phyloP scores from a whole-genome alignment of 768 basidiomycete species.

The Leccinellum rugosiceps region DNA sequence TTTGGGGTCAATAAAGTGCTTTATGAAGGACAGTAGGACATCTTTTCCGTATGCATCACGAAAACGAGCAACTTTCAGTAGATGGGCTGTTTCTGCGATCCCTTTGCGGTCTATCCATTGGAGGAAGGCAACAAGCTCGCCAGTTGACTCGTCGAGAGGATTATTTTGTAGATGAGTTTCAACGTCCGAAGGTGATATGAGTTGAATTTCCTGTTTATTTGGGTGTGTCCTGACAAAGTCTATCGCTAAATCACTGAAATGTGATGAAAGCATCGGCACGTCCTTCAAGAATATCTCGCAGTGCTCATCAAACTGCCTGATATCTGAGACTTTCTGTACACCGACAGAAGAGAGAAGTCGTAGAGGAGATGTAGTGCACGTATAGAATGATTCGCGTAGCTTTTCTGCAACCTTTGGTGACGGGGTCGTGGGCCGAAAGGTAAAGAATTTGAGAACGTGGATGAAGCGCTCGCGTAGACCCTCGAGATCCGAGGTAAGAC shows the following conservation, averaged over 20 bases:
- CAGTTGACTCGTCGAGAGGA: neutral
- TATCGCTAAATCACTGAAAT: constrained; percentile 48
- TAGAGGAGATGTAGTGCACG: neutral
- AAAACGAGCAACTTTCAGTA: constrained; percentile 38
- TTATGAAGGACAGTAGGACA: constrained; percentile 59
- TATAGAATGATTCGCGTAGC: neutral
- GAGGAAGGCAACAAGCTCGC: constrained; percentile 3
- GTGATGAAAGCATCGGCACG: constrained; percentile 66
- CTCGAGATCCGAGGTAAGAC: neutral
- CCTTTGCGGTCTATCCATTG: neutral
- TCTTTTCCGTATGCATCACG: constrained; percentile 45
- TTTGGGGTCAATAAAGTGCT: constrained; percentile 57
- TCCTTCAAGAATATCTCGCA: constrained; percentile 43
- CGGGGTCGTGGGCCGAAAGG: neutral
- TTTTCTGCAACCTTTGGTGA: neutral
- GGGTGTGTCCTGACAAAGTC: constrained; percentile 39
- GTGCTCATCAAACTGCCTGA: neutral
- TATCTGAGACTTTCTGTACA: neutral
- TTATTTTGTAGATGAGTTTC: neutral
- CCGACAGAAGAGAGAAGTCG: neutral
- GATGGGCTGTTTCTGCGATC: neutral
- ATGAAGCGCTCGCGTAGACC: neutral
- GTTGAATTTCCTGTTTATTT: neutral
- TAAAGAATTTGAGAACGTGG: neutral
- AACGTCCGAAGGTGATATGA: neutral